Conservation (phyloP, 2,329 filamentous ascomycete species). For the Fusarium napiforme region DNA sequence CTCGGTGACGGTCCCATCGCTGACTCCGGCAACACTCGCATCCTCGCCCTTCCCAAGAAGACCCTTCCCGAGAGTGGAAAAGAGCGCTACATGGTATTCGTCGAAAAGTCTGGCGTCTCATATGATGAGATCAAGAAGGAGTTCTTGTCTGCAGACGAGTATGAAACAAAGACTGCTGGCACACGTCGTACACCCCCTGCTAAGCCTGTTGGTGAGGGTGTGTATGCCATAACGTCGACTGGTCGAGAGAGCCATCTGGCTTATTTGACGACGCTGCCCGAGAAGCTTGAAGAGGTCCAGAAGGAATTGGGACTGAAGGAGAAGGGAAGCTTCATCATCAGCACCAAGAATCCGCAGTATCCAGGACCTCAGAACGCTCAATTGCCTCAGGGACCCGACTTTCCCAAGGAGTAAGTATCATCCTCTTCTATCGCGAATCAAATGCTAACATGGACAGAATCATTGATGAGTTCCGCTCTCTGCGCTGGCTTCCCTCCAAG, state of each 20-base stretch:
- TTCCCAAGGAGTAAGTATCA: conserved; percentile 71
- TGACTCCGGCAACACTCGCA: conserved; percentile 70
- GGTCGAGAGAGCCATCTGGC: conserved; percentile 79
- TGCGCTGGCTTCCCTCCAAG: conserved; percentile 79
- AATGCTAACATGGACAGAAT: conserved; percentile 58
- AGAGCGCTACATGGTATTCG: conserved; percentile 83
- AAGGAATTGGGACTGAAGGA: conserved; percentile 76
- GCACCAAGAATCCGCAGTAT: conserved; percentile 81
- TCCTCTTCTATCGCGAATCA: not conserved
- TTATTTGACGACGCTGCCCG: conserved; percentile 82
- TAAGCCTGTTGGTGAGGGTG: conserved; percentile 82
- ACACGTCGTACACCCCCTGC: conserved; percentile 75
- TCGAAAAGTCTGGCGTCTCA: conserved; percentile 76
- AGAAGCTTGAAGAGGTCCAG: conserved; percentile 76
- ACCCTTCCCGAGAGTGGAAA: conserved; percentile 74
- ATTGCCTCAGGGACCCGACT: conserved; percentile 74
- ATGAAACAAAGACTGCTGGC: conserved; percentile 80
- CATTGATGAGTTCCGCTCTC: conserved; percentile 74
- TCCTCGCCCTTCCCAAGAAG: conserved; percentile 87
- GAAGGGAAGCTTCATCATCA: conserved; percentile 81
- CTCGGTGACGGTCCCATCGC: conserved; percentile 64
- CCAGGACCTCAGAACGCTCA: conserved; percentile 71
- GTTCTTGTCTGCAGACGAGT: conserved; percentile 74
- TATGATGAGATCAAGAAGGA: conserved; percentile 77
- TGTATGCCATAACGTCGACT: conserved; percentile 83